These are phyloP conservation scores for Naganishia friedmannii DNA, from an alignment of 768 basidiomycete species.

Conservation along the genomic window DNA sequence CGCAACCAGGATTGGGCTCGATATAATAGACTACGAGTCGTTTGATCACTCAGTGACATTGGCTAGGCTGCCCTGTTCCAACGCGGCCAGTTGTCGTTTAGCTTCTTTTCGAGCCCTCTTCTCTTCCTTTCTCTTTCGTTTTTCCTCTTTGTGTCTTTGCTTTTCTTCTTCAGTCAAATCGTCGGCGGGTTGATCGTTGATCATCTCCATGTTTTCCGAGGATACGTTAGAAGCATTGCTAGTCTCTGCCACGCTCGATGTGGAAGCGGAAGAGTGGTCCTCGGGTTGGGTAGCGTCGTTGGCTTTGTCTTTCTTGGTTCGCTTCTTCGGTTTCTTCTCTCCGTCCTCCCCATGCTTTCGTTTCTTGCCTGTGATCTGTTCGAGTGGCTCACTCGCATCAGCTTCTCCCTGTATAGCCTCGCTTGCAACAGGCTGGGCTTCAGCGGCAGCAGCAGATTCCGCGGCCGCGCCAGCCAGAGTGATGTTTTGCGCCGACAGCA, in stretches of 20 bases:
- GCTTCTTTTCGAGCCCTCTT: conserved; percentile 13
- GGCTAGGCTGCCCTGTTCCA: neutral
- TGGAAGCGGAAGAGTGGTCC: neutral
- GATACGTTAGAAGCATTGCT: neutral
- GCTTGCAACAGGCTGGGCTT: neutral
- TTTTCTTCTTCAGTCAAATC: conserved; percentile 7
- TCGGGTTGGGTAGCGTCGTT: neutral
- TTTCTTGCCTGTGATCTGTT: neutral
- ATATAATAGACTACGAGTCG: neutral
- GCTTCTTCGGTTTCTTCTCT: neutral
- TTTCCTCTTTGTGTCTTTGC: conserved; percentile 4
- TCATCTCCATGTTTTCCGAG: neutral
- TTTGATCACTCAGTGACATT: neutral
- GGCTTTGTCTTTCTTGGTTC: neutral
- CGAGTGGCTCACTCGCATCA: no score
- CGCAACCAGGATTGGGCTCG: no score
- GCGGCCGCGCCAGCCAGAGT: neutral
- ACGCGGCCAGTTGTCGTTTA: neutral
- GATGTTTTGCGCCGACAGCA: neutral
- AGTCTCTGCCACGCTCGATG: neutral
- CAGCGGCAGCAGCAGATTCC: neutral
- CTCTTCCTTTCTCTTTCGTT: conserved; percentile 17
- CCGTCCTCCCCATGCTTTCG: conserved; percentile 10
- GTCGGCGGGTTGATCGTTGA: neutral
- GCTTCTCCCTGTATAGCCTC: neutral